Conservation (phyloP, 208 protist genomes). For the Wallacemonas collosoma region DNA sequence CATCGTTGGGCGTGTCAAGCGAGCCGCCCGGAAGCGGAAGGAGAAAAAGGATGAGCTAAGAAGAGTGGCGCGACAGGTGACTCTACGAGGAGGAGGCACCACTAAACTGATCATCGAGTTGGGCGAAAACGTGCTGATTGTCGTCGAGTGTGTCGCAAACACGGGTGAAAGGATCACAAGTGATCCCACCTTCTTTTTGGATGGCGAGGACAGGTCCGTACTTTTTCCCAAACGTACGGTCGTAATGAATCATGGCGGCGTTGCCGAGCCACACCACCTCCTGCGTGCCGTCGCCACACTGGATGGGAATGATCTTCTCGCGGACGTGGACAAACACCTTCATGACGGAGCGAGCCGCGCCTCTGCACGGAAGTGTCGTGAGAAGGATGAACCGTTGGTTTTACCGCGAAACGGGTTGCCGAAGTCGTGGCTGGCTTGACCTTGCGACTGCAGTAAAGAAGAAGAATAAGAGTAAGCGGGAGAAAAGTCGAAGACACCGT, state of each 20-base stretch:
- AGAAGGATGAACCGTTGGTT: background rate
- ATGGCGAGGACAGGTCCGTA: conserved; percentile 74
- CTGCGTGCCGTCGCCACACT: conserved; percentile 90
- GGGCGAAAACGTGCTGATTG: conserved; percentile 84
- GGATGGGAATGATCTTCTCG: conserved; percentile 78
- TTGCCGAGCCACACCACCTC: conserved; percentile 81
- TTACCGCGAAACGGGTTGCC: too few species aligned
- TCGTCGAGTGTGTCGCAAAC: conserved; percentile 84
- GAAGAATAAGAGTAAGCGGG: too few species aligned
- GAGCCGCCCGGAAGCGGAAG: background rate
- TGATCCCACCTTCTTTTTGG: conserved; percentile 81
- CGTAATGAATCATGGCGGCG: conserved; percentile 91
- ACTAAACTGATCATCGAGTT: conserved; percentile 37
- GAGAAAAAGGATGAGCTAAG: background rate
- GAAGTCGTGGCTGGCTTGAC: too few species aligned
- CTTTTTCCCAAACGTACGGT: conserved; percentile 62
- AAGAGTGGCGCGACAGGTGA: background rate
- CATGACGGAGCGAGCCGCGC: conserved; percentile 36
- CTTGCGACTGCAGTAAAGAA: too few species aligned
- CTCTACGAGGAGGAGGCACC: conserved; percentile 10
- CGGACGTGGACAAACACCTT: conserved; percentile 82
- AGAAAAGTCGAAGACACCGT: too few species aligned
- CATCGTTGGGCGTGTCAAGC: too few species aligned
- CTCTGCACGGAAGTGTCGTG: background rate
- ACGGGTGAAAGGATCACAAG: conserved; percentile 63